Evolutionary conservation across 768 basidiomycete genomes (phyloP).

Genomic region (Boletus sensibilis): DNA sequence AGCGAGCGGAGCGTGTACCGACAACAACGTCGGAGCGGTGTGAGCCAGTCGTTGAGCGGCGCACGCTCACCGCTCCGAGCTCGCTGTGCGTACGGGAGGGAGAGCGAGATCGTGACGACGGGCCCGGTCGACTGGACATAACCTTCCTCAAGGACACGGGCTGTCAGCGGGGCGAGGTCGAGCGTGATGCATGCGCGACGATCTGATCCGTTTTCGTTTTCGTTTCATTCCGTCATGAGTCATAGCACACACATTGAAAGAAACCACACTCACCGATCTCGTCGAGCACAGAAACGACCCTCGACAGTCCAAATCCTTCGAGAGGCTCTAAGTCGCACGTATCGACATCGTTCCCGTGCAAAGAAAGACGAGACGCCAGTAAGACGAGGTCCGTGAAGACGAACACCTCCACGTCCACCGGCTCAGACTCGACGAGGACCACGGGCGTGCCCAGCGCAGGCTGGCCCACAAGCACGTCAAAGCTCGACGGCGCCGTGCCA

Average conservation of each 20-base stretch:
- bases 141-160: constrained; percentile 39
- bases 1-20: constrained; percentile 46
- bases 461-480: constrained; percentile 19
- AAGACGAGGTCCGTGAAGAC: constrained; percentile 73
- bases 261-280: constrained; percentile 22
- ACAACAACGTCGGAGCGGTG: constrained; percentile 53
- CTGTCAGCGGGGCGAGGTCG: constrained; percentile 50
- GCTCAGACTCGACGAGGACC: constrained; percentile 27
- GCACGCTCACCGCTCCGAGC: neutral
- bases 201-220: constrained; percentile 14
- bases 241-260: neutral
- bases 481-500: constrained; percentile 30
- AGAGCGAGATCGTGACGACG: constrained; percentile 38
- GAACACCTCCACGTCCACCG: constrained; percentile 38
- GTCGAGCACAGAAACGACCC: constrained; percentile 48
- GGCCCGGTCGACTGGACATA: constrained; percentile 33
- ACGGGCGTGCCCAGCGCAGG: constrained; percentile 15
- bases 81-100: constrained; percentile 25
- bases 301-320: constrained; percentile 44
- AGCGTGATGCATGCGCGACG: constrained; percentile 38
- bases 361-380: constrained; percentile 39
- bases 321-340: constrained; percentile 42
- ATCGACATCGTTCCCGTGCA: constrained; percentile 17
- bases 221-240: neutral
- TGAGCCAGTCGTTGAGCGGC: constrained; percentile 38